phyloP scores from a whole-genome alignment of 148 eudicot species.

The Rhododendron henanense region DNA sequence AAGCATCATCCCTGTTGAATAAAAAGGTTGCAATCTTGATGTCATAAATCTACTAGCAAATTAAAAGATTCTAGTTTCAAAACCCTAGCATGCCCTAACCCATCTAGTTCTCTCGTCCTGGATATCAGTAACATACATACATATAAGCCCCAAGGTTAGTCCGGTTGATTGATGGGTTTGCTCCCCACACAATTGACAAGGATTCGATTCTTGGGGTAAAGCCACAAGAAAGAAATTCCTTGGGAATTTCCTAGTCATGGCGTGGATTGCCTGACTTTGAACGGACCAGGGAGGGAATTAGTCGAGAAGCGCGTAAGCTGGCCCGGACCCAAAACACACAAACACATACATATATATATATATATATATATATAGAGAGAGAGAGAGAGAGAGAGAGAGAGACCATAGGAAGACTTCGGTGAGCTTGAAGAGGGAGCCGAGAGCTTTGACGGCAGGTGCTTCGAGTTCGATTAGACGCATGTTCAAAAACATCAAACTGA shows the following conservation, averaged over 20 bases:
- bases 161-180: neutral
- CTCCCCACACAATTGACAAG: too few species aligned
- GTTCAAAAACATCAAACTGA: neutral
- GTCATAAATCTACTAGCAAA: neutral
- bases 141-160: too few species aligned
- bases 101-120: too few species aligned
- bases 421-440: constrained; percentile 67
- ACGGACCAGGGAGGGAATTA: neutral
- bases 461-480: constrained; percentile 15
- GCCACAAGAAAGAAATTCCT: too few species aligned
- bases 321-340: neutral
- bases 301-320: too few species aligned
- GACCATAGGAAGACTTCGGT: constrained; percentile 60
- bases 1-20: constrained; percentile 47
- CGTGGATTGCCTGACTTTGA: too few species aligned
- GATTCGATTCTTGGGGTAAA: neutral
- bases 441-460: constrained; percentile 43
- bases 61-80: neutral
- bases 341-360: neutral
- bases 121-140: too few species aligned
- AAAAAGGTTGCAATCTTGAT: neutral
- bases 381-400: constrained; percentile 14
- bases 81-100: neutral
- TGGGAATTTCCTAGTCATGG: too few species aligned
- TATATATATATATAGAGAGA: too few species aligned